A percentile compares a stretch with the other conserved stretches of the same genome.
Conservation (phyloP, 441 rosid genomes). For the Gossypium trilobum region DNA sequence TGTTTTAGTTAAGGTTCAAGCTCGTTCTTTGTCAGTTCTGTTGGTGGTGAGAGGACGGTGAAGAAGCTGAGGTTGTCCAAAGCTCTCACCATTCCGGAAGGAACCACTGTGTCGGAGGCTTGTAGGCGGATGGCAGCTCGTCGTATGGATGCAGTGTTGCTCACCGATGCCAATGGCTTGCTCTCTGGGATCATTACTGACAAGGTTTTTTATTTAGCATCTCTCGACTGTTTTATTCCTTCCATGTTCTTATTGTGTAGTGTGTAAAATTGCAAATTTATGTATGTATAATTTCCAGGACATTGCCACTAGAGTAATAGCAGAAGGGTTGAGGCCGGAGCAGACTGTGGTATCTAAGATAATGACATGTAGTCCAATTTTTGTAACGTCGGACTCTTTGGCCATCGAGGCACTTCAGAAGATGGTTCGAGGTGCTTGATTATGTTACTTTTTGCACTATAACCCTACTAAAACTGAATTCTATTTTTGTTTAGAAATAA, state of each 20-base stretch:
- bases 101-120: conserved; percentile 81
- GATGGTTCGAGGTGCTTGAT: conserved; percentile 75
- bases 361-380: conserved; percentile 84
- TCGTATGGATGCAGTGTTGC: conserved; percentile 76
- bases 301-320: conserved; percentile 72
- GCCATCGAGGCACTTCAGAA: conserved; percentile 93
- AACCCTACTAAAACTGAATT: not conserved
- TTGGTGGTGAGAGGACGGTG: conserved; percentile 65
- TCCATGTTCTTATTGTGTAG: not conserved
- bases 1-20: not conserved
- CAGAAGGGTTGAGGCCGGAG: conserved; percentile 86
- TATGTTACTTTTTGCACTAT: not conserved
- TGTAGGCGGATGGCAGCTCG: conserved; percentile 79
- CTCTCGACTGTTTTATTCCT: not conserved
- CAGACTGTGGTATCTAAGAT: conserved; percentile 81
- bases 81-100: conserved; percentile 88
- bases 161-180: conserved; percentile 81
- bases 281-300: conserved; percentile 31
- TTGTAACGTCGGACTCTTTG: conserved; percentile 66
- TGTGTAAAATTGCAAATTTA: not conserved
- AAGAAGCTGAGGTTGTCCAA: conserved; percentile 77
- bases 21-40: conserved; percentile 17
- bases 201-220: conserved; percentile 34
- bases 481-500: not conserved
- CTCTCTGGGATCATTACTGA: conserved; percentile 89